phyloP scores from a whole-genome alignment of 2,329 filamentous ascomycete genomes.

The Botrytis cinerea region DNA sequence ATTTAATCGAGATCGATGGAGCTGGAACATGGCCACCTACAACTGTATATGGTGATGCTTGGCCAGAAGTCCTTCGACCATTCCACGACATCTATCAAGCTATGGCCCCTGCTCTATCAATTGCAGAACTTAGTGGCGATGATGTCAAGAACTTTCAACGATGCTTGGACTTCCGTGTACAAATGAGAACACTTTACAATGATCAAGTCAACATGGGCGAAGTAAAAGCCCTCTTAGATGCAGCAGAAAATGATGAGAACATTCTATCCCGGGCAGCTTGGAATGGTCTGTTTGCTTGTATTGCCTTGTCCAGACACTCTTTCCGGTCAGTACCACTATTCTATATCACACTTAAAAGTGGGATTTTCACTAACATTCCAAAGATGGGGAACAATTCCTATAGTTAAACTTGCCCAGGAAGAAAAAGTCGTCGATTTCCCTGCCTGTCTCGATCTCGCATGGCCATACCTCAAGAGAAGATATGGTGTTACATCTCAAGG shows the following conservation, averaged over 20 bases:
- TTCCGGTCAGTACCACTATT: conserved; percentile 35
- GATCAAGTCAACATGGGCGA: conserved; percentile 17
- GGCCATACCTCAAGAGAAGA: conserved; percentile 40
- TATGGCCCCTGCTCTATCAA: conserved; percentile 37
- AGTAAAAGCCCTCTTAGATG: conserved; percentile 21
- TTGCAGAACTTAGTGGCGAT: conserved; percentile 34
- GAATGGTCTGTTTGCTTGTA: conserved; percentile 43
- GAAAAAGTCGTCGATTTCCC: conserved; percentile 42
- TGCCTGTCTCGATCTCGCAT: conserved; percentile 39
- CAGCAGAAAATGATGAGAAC: conserved; percentile 36
- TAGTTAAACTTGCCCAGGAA: conserved; percentile 42
- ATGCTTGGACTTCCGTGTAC: conserved; percentile 22
- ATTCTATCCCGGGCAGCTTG: conserved; percentile 39
- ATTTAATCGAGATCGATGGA: conserved; percentile 28
- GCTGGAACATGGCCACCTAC: conserved; percentile 36
- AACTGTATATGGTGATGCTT: conserved; percentile 32
- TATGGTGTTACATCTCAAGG: conserved; percentile 41
- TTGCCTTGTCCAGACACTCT: conserved; percentile 42
- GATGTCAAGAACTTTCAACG: conserved; percentile 36
- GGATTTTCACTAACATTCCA: background rate
- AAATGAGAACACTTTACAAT: conserved; percentile 15
- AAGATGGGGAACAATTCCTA: conserved; percentile 43
- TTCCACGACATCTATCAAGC: conserved; percentile 42
- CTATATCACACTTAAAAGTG: background rate
- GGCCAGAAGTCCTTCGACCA: conserved; percentile 39